phyloP scores from a whole-genome alignment of 2,329 filamentous ascomycete species.

The Cercospora brassicicola region DNA sequence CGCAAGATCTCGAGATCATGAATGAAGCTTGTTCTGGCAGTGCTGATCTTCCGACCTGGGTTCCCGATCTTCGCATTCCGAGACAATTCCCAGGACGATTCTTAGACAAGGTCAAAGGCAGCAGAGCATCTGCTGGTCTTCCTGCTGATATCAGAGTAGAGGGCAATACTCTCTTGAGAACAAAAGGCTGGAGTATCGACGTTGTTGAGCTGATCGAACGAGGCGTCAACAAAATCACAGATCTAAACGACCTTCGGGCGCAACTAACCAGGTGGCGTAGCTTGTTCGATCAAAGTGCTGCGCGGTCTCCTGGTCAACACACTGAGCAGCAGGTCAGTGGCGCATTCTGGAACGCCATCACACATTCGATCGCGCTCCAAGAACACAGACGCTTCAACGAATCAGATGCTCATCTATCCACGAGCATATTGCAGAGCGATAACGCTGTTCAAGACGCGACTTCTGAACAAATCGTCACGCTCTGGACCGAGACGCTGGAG shows the following conservation, averaged over 20 bases:
- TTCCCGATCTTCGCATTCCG: constrained; percentile 1
- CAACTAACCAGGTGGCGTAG: neutral
- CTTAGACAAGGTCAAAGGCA: neutral
- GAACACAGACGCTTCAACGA: neutral
- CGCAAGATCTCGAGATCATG: neutral
- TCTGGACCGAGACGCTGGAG: neutral
- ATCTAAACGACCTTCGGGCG: neutral
- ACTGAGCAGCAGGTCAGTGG: neutral
- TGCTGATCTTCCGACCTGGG: neutral
- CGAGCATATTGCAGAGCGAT: neutral
- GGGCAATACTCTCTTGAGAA: neutral
- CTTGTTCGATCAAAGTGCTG: neutral
- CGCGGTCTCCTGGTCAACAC: too few species aligned
- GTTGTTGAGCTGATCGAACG: neutral
- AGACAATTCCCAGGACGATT: neutral
- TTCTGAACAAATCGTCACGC: neutral
- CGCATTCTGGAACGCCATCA: neutral
- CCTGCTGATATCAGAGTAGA: neutral
- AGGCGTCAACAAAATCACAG: neutral
- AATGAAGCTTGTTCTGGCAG: constrained; percentile 5
- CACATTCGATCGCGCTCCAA: too few species aligned
- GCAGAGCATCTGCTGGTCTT: neutral
- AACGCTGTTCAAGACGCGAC: neutral
- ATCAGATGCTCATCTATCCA: neutral
- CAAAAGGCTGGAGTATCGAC: neutral